Conservation (phyloP, 1,139 yeast species). For the Pichia norvegensis region DNA sequence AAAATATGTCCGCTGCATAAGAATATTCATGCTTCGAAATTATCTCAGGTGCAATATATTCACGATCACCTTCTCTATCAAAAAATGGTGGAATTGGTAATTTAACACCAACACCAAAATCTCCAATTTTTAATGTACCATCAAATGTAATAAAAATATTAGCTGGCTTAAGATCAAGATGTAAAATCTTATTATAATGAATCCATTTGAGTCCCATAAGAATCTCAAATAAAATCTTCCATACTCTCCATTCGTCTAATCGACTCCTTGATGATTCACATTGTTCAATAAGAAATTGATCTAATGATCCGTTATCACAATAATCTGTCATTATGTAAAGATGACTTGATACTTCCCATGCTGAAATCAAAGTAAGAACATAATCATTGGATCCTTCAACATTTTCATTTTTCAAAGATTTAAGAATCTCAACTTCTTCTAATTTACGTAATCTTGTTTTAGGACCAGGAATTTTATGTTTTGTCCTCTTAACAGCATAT, state of each 20-base stretch:
- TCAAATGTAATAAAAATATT: slow-evolving; percentile 91
- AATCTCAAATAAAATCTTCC: slow-evolving; percentile 88
- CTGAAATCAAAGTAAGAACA: slow-evolving; percentile 70
- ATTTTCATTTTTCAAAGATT: slow-evolving; percentile 29
- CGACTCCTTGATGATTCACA: slow-evolving; percentile 59
- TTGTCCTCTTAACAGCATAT: slow-evolving; percentile 83
- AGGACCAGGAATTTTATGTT: slow-evolving; percentile 45
- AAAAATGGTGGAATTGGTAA: slow-evolving; percentile 51
- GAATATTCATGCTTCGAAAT: slow-evolving; percentile 76
- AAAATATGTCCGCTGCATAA: slow-evolving; percentile 89
- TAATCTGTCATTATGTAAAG: slow-evolving; percentile 90
- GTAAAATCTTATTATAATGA: slow-evolving; percentile 69
- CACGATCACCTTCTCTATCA: slow-evolving; percentile 95
- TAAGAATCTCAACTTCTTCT: slow-evolving; percentile 52
- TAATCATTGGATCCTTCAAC: slow-evolving; percentile 38
- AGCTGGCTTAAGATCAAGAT: slow-evolving; percentile 90
- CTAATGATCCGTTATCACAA: slow-evolving; percentile 91
- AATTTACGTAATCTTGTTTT: slow-evolving; percentile 43
- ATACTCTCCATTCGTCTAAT: slow-evolving; percentile 90
- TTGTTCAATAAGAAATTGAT: slow-evolving; percentile 68
- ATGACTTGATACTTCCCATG: slow-evolving; percentile 74
- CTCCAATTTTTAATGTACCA: slow-evolving; percentile 82
- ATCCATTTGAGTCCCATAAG: slow-evolving; percentile 72
- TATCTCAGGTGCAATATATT: slow-evolving; percentile 95
- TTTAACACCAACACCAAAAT: slow-evolving; percentile 59